A percentile compares a stretch with the other conserved stretches of the same genome.
Conservation (phyloP, 306 rosid genomes). For the Ormosia emarginata region DNA sequence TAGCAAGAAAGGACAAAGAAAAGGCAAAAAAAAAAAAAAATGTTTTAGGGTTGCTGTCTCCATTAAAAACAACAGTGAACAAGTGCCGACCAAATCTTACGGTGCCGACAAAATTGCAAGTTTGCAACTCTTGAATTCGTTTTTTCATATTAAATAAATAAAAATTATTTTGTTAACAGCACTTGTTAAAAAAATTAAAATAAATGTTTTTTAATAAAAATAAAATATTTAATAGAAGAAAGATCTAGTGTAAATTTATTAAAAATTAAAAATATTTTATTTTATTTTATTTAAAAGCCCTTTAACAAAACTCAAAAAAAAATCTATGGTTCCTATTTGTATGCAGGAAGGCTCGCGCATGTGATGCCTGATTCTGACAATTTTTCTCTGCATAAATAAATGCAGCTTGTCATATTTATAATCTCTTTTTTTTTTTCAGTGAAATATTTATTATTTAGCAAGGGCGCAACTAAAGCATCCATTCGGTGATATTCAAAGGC, state of each 20-base stretch:
- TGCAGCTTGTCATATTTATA: slow-evolving; percentile 11
- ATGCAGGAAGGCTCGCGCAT: slow-evolving; percentile 23
- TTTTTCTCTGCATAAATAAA: slow-evolving; percentile 7
- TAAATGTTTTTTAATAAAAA: no score
- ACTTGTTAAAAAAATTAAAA: no score
- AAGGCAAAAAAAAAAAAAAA: neutral
- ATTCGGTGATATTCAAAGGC: slow-evolving; percentile 6
- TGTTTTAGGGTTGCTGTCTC: neutral
- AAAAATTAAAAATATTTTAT: no score
- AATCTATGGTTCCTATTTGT: slow-evolving; percentile 3
- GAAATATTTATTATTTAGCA: neutral
- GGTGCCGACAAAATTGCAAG: slow-evolving; percentile 14
- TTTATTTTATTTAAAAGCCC: no score
- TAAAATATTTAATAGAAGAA: no score
- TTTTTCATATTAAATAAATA: neutral
- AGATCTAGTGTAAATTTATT: no score
- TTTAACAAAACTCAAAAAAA: neutral
- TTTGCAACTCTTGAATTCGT: neutral
- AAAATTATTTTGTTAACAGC: no score
- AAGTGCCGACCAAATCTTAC: slow-evolving; percentile 21
- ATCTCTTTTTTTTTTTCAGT: neutral
- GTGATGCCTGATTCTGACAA: slow-evolving; percentile 23
- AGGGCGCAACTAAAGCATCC: neutral
- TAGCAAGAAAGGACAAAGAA: slow-evolving; percentile 10
- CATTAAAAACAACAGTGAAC: slow-evolving; percentile 4